Evolutionary conservation across 1,139 yeast genomes (phyloP), one percentile per base, ranked within the genome.

Genomic region (Taphrina sp.): DNA sequence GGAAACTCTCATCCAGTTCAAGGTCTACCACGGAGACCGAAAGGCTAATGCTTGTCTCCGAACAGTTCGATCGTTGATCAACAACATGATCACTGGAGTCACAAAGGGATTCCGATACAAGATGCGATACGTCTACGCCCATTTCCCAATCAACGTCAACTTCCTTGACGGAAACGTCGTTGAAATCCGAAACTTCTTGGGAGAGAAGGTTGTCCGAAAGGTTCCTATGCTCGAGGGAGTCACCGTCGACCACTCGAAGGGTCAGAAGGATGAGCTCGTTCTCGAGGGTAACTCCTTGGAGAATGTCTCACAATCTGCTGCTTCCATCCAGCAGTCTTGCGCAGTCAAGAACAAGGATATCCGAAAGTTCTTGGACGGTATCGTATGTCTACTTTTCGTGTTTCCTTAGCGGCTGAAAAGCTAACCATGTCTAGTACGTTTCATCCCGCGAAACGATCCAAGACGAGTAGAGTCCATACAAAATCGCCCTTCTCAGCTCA

Each of bases 321-420:
- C 98, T 70, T 96, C 90, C 74, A 81, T 92, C 70, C 96, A 92
- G 80, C 98, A 94, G 81, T 82, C 82, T 77, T 90, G 97, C 81
- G 85, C 95, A 76, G 98, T 90, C 73, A 87, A 96, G 83, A 92
- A 92, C 95, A 94, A 94, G 90, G 99, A 94, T 92, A 92, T 94
- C 90, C 89, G 98, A 81, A 92, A 92, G 85, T 92, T 72, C 70
- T 85, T 92, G 83, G 98, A 92, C 78, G 98, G 98, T 89, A 90
- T 34, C 16, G 24, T 38, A 38, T 19, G 28, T 38, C 17, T 17
- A 1, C 37, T n/a, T 16, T 2, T 8, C 12, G 2, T 12, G 1
- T 10, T 17, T 2, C 7, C 7, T 12, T 14, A 10, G 12, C 10
- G 17, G 1, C 10, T 8, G 14, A 12, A 17, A 34, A 34, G 28